These are phyloP conservation scores for Mortierella sp. DNA, from an alignment of 371 early-diverging fungal genomes.

Conservation along the genomic window DNA sequence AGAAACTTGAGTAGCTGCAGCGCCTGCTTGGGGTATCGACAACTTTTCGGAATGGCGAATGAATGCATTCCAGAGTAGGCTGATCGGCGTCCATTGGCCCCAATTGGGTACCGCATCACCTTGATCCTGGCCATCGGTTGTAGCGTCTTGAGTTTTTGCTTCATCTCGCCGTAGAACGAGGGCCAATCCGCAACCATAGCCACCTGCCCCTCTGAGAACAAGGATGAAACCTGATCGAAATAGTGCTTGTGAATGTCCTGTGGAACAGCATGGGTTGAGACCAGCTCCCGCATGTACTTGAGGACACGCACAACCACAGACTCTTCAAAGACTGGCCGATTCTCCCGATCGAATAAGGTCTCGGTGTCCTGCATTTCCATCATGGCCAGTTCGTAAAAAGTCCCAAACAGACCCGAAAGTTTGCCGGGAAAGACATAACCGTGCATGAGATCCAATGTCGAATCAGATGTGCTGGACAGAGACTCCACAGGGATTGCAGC, in stretches of 20 bases:
- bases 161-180: conserved; percentile 31
- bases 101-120: conserved; percentile 36
- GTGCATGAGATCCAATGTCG: conserved; percentile 3
- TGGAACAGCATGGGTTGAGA: conserved; percentile 21
- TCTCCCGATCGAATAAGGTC: conserved; percentile 19
- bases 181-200: conserved; percentile 48
- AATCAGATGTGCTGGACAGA: background rate
- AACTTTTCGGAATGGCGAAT: conserved; percentile 31
- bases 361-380: conserved; percentile 26
- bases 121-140: conserved; percentile 6
- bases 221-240: conserved; percentile 32
- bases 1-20: conserved; percentile 29
- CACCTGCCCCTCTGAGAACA: conserved; percentile 32
- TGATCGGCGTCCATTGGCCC: conserved; percentile 22
- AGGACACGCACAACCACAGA: conserved; percentile 19
- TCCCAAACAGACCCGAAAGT: conserved; percentile 41
- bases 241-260: conserved; percentile 27
- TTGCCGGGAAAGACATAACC: conserved; percentile 49
- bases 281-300: conserved; percentile 18
- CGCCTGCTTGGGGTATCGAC: conserved; percentile 15
- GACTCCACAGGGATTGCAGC: conserved; percentile 2
- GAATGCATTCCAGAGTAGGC: conserved; percentile 48
- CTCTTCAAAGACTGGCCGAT: conserved; percentile 28
- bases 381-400: conserved; percentile 46
- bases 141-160: background rate